These are phyloP conservation scores for Filobasidium floriforme DNA, from an alignment of 768 basidiomycete species.

Conservation along the genomic window DNA sequence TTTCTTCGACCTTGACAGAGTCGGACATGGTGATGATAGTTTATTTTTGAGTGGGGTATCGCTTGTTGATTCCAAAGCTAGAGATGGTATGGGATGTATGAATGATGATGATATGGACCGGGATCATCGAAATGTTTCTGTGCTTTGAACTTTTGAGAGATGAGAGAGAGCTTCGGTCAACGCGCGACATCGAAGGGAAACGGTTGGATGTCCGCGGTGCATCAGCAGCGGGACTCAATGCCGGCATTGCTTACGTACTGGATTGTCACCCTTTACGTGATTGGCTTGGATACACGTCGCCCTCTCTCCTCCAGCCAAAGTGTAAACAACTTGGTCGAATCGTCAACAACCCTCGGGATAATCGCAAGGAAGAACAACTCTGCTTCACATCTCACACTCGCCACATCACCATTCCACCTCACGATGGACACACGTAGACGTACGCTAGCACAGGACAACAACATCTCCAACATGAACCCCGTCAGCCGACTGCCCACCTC, in stretches of 20 bases:
- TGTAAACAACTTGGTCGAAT: background rate
- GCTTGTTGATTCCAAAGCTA: background rate
- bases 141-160: too few species aligned
- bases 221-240: background rate
- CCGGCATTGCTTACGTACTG: background rate
- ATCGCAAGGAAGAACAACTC: too few species aligned
- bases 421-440: background rate
- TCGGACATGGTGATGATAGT: background rate
- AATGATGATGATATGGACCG: background rate
- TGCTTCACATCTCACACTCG: too few species aligned
- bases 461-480: conserved; percentile 7
- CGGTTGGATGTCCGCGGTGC: background rate
- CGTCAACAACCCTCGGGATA: background rate
- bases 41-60: background rate
- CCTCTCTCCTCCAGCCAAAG: background rate
- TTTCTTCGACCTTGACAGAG: conserved; percentile 4
- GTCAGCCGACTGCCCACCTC: background rate
- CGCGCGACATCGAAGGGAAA: too few species aligned
- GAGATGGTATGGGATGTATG: background rate
- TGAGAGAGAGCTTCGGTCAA: too few species aligned
- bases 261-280: background rate
- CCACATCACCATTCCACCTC: too few species aligned
- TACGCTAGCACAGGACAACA: conserved; percentile 8
- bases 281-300: background rate
- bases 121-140: too few species aligned